Base-by-base conservation (phyloP, 345 rosid genomes). In the Rhizophora apiculata region DNA sequence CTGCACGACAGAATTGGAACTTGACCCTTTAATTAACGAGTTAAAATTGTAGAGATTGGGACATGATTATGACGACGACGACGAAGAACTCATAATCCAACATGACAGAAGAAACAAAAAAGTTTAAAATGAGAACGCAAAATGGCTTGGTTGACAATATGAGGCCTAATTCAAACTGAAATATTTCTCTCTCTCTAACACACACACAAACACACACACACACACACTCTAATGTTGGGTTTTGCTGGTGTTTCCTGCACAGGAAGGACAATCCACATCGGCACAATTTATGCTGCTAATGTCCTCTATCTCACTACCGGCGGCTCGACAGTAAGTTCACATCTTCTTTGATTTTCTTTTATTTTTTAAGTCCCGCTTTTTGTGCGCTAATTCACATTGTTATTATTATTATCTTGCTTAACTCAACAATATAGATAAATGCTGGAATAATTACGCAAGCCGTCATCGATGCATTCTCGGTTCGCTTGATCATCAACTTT, bases 191-290 rank as follows among this genome's bases (percentile, higher is more conserved):
- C 16, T 11, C 5, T 13, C 49, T 43, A 0, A 3, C 18, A 24
- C 24, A 24, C 24, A 24, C 24, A 24, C n/a, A n/a, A n/a, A n/a
- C 24, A 24, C 24, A 24, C 24, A 24, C 24, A 24, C 24, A 24
- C 24, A 24, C 24, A 24, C 24, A 24, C 0, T 43, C 49, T 43
- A 43, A 43, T 13, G 49, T 31, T 9, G 37, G 19, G 49, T 43
- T 43, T 43, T 5, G 49, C 49, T 43, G 49, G 49, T 15, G 49
- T 34, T n/a, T 27, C n/a, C 6, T 64, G n/a, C 0, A 16, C 21
- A 37, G 62, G 70, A 18, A 67, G 70, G 39, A 56, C 8, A 9
- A 21, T 67, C 51, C 43, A 67, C 18, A 6, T 67, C 13, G 70
- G 70, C 1, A 6, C 18, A 20, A 16, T 67, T 22, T 7, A 24